Evolutionary conservation across 148 eudicot genomes (phyloP), one percentile per base, ranked within the genome.

Genomic region (Amaranthus cruentus): DNA sequence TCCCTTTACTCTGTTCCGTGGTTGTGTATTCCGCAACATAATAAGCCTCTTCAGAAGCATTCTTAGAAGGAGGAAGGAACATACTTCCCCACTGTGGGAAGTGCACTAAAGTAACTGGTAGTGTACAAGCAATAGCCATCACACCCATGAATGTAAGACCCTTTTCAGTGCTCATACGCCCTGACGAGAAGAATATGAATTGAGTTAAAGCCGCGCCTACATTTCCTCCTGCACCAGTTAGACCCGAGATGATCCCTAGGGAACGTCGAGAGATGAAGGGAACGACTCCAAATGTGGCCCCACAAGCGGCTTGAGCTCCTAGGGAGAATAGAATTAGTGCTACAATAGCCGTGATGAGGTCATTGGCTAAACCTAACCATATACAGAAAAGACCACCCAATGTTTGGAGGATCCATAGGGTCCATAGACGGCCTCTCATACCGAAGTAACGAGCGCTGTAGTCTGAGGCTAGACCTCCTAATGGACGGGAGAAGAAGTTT

Each of bases 351-450:
- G 68, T 70, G 0, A 79, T 60, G 10, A 87, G 86, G 44, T 64
- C 51, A 5, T 64, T 66, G n/a, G 92, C 73, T 3, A 74, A 62
- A 2, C 97, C 94, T 2, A 91, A 82, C 71, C 83, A 78, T 3
- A 91, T 47, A 55, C 97, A 91, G 76, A 82, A 88, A 3, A 79
- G 63, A 0, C 90, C 97, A 2, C 97, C 97, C 0, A 83, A 71
- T 6, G 97, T 91, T 74, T 91, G 97, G 43, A 91, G 83, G 66
- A 81, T 85, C 97, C 94, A 91, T 0, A 90, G 82, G 3, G 84
- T 79, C 97, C 97, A 92, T 0, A 92, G 76, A 8, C 95, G 78
- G 0, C 98, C 98, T 38, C 98, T 80, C 98, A 92, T 93, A 0
- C 98, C 96, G 66, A 88, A 88, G 48, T 60, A 51, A 6, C 75